phyloP scores from a whole-genome alignment of 2,329 filamentous ascomycete genomes.

The Xylaria sp. region DNA sequence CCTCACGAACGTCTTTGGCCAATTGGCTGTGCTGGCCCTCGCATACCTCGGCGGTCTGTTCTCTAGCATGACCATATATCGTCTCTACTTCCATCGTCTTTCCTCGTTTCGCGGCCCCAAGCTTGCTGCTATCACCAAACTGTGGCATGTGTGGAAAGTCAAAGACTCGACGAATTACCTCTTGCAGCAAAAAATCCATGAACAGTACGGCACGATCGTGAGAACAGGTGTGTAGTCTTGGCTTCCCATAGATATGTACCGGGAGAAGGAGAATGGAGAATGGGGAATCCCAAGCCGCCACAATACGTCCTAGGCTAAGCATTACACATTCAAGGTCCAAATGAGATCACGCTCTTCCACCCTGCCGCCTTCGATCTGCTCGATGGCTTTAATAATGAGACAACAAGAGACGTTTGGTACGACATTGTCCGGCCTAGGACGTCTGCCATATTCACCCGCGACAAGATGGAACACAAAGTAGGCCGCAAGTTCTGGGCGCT shows the following conservation, averaged over 20 bases:
- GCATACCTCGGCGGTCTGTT: conserved; percentile 29
- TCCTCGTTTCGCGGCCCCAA: conserved; percentile 42
- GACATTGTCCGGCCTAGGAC: conserved; percentile 29
- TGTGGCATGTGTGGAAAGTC: conserved; percentile 33
- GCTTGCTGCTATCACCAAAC: conserved; percentile 39
- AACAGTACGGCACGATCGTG: conserved; percentile 28
- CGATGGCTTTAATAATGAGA: conserved; percentile 30
- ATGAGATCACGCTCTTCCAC: conserved; percentile 30
- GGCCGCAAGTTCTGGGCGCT: conserved; percentile 30
- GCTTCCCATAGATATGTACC: background rate
- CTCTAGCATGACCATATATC: conserved; percentile 38
- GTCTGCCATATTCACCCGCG: conserved; percentile 32
- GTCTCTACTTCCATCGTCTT: conserved; percentile 44
- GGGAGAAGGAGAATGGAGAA: background rate
- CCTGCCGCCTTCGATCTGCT: conserved; percentile 27
- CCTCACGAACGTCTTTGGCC: background rate
- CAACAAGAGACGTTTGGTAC: conserved; percentile 32
- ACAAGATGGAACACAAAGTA: conserved; percentile 27
- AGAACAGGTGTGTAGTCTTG: conserved; percentile 25
- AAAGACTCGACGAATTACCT: conserved; percentile 27
- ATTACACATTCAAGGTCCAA: conserved; percentile 20
- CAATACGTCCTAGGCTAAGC: conserved; percentile 6
- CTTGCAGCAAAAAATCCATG: conserved; percentile 23
- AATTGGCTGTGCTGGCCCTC: conserved; percentile 2
- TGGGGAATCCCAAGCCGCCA: background rate